Conservation (phyloP, 1,284 basidiomycete genomes). For the Tilletia caries region DNA sequence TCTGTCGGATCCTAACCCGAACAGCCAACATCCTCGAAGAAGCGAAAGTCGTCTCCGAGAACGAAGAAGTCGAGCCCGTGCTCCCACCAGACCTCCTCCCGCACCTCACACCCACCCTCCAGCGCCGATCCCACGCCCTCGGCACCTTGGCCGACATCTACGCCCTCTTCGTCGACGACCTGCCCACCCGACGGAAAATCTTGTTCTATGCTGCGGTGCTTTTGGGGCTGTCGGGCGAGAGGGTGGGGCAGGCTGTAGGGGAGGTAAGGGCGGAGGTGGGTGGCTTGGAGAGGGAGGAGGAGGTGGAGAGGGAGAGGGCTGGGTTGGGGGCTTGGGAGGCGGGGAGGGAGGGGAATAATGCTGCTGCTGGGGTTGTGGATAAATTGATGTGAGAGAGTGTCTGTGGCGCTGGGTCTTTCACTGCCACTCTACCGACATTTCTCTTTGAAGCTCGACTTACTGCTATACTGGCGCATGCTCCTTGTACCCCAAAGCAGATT, state of each 20-base stretch:
- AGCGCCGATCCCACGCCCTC: neutral
- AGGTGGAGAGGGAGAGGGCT: neutral
- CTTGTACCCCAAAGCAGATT: no score
- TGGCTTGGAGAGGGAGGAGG: neutral
- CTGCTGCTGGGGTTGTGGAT: no score
- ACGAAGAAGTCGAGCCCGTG: neutral
- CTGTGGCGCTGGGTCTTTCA: no score
- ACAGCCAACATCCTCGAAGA: neutral
- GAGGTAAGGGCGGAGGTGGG: neutral
- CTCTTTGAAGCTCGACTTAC: no score
- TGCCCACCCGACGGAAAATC: neutral
- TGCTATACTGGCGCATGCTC: no score
- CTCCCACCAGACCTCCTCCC: neutral
- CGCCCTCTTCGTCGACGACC: neutral
- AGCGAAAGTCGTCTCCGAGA: neutral
- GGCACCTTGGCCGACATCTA: neutral
- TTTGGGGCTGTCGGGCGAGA: neutral
- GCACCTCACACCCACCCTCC: neutral
- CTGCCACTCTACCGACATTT: no score
- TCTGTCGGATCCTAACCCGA: neutral
- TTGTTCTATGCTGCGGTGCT: neutral
- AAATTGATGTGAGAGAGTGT: no score
- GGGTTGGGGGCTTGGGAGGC: neutral
- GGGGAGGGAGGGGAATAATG: no score
- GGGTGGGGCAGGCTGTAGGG: neutral